Conservation (phyloP, 2,329 filamentous ascomycete species). For the Botryotinia globosa region DNA sequence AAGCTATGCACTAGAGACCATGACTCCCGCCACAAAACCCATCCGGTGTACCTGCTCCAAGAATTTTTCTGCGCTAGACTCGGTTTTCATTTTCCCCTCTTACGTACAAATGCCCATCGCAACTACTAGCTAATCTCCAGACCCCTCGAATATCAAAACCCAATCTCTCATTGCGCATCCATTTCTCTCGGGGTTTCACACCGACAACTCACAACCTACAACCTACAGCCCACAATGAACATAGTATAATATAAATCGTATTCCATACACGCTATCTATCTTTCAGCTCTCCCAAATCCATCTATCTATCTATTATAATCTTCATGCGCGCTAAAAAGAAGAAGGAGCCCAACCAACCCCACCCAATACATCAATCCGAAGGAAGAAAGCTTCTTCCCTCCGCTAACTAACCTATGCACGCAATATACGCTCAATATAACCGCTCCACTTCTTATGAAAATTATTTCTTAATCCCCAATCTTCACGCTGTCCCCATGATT, state of each 20-base stretch:
- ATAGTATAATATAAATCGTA: not conserved
- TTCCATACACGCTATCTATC: not conserved
- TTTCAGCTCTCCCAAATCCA: not conserved
- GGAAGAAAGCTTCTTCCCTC: not conserved
- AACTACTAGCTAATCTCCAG: too few species aligned
- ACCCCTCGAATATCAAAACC: too few species aligned
- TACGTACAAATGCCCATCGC: too few species aligned
- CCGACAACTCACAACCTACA: too few species aligned
- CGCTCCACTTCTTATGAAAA: not conserved
- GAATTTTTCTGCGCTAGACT: too few species aligned
- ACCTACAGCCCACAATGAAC: not conserved
- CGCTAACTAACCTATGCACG: not conserved
- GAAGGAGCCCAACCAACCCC: not conserved
- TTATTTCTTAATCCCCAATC: not conserved
- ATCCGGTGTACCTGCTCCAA: too few species aligned
- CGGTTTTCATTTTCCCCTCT: too few species aligned
- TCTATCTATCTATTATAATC: not conserved
- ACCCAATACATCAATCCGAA: not conserved
- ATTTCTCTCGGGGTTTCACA: too few species aligned
- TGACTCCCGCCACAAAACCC: too few species aligned
- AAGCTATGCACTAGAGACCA: too few species aligned
- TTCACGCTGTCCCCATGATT: conserved; percentile 36
- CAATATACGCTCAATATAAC: not conserved
- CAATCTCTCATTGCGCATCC: too few species aligned
- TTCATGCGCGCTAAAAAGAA: not conserved